Conservation (phyloP, 2,329 filamentous ascomycete genomes). For the Pezicula neosporulosa region DNA sequence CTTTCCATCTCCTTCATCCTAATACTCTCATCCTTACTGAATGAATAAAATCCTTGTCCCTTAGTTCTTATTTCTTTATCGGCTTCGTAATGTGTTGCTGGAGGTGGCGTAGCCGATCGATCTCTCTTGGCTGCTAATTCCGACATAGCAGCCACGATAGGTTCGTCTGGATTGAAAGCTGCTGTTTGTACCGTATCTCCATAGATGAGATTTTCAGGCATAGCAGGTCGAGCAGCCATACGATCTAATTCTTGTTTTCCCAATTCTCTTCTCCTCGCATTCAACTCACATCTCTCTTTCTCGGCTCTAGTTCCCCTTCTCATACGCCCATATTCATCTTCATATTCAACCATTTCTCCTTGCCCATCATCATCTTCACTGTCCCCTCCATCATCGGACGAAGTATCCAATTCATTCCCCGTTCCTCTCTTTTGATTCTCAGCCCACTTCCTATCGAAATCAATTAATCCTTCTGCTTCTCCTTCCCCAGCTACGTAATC, state of each 20-base stretch:
- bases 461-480: slow-evolving; percentile 67
- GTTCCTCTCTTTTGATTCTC: slow-evolving; percentile 50
- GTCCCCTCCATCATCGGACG: slow-evolving; percentile 56
- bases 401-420: slow-evolving; percentile 41
- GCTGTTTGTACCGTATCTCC: slow-evolving; percentile 80
- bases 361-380: slow-evolving; percentile 36
- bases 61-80: slow-evolving; percentile 79
- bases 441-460: slow-evolving; percentile 96
- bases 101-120: slow-evolving; percentile 74
- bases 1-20: slow-evolving; percentile 70
- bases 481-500: slow-evolving; percentile 62
- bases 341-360: slow-evolving; percentile 73
- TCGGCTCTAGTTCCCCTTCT: slow-evolving; percentile 69
- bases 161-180: slow-evolving; percentile 76
- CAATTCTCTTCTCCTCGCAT: slow-evolving; percentile 46
- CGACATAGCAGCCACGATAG: slow-evolving; percentile 66
- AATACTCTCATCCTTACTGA: slow-evolving; percentile 70
- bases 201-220: slow-evolving; percentile 71
- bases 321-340: slow-evolving; percentile 89
- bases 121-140: slow-evolving; percentile 75
- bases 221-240: slow-evolving; percentile 64
- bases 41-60: slow-evolving; percentile 89
- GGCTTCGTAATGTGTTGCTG: slow-evolving; percentile 81
- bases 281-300: slow-evolving; percentile 58
- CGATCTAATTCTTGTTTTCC: slow-evolving; percentile 60